These are phyloP conservation scores for Calocera viscosa DNA, from an alignment of 768 basidiomycete genomes.

Conservation along the genomic window DNA sequence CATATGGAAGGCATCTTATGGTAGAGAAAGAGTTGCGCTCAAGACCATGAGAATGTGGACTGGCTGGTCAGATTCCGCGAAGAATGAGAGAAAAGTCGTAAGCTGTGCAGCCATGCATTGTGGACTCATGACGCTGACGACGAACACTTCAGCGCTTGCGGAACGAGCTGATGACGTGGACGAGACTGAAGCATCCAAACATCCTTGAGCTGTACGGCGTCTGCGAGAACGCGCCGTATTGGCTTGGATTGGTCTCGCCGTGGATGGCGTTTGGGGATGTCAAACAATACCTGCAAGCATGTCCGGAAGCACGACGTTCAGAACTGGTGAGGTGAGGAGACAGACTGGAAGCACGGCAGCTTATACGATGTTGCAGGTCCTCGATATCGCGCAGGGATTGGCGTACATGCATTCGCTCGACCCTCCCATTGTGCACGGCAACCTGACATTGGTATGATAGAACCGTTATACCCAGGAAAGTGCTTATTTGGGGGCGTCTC, in stretches of 20 bases:
- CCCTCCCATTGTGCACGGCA: background rate
- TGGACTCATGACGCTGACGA: background rate
- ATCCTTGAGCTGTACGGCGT: background rate
- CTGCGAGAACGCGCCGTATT: background rate
- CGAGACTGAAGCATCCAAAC: background rate
- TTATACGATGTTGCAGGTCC: background rate
- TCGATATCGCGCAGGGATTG: background rate
- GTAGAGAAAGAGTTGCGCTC: too few species aligned
- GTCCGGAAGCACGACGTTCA: background rate
- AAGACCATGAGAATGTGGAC: too few species aligned
- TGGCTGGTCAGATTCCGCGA: too few species aligned
- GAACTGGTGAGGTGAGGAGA: background rate
- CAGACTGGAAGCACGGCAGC: background rate
- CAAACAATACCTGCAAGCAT: background rate
- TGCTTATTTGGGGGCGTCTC: background rate
- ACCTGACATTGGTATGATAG: background rate
- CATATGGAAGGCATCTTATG: too few species aligned
- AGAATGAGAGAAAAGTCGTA: too few species aligned
- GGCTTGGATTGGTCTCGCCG: background rate
- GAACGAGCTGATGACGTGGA: background rate
- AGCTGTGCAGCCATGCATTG: background rate
- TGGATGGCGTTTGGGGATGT: background rate
- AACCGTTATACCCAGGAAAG: background rate
- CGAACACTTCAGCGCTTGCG: background rate
- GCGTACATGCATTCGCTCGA: background rate